A percentile compares a stretch with the other conserved stretches of the same genome.
Evolutionary conservation across 768 basidiomycete species (phyloP).

Genomic region (Suillus variegatus): DNA sequence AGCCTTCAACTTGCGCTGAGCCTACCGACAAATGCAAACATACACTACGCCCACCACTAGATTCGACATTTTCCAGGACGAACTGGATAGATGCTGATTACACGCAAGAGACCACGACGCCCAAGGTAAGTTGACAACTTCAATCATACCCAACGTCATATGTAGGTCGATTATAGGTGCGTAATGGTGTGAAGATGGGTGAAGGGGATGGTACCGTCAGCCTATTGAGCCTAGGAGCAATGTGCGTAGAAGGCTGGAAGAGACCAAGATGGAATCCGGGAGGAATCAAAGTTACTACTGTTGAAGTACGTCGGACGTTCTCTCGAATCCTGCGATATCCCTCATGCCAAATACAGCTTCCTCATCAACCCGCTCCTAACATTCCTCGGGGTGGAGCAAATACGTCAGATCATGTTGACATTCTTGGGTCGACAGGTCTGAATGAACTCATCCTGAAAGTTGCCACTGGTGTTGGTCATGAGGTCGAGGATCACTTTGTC

Average conservation of each 20-base stretch:
- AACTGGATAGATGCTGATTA: conserved; percentile 89
- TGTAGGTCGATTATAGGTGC: conserved; percentile 41
- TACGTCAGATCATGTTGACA: conserved; percentile 90
- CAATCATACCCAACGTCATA: neutral
- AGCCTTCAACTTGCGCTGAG: conserved; percentile 46
- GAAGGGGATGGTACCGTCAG: conserved; percentile 96
- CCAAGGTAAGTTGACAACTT: conserved; percentile 46
- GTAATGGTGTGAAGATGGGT: conserved; percentile 88
- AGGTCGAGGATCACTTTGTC: conserved; percentile 68
- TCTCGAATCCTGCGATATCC: neutral
- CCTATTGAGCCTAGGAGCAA: conserved; percentile 84
- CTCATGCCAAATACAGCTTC: conserved; percentile 51
- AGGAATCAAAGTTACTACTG: conserved; percentile 81
- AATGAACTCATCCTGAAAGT: conserved; percentile 93
- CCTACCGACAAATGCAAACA: conserved; percentile 40
- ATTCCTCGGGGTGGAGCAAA: conserved; percentile 90
- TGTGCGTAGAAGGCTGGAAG: conserved; percentile 97
- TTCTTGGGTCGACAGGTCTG: conserved; percentile 73
- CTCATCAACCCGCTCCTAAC: conserved; percentile 70
- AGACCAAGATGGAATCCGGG: conserved; percentile 88
- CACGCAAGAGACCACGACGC: conserved; percentile 58
- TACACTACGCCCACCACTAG: conserved; percentile 46
- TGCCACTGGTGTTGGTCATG: conserved; percentile 78
- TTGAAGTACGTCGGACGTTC: conserved; percentile 61
- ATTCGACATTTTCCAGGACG: conserved; percentile 54